Base-by-base conservation (phyloP, 2,329 filamentous ascomycete genomes). In the Colletotrichum gloeosporioides region DNA sequence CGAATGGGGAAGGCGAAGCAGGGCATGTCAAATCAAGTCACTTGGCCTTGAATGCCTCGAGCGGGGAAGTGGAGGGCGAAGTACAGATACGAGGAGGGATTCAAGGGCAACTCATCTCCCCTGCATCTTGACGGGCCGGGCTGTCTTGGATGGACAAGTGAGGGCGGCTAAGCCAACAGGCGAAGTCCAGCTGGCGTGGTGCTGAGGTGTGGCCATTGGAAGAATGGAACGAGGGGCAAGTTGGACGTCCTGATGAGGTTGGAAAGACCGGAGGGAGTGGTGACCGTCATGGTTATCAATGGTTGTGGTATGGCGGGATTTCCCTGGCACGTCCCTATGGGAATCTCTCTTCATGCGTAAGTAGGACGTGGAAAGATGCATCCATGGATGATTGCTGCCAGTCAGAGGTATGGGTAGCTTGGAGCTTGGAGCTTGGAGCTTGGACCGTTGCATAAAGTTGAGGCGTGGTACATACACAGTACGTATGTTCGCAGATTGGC, bases 131-230 rank as follows among this genome's bases (percentile, higher is more conserved):
- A 65, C 57, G 44, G 64, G 59, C 59, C 27, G 59, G 22, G 36
- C n/a, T 69, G 57, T 76, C 59, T 34, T 62, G 59, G 59, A 62
- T n/a, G 12, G 39, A 49, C 25, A 44, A 29, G 71, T 59, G 70
- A 68, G 44, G 57, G 74, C 74, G 70, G 71, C 65, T 76, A 65
- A 64, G 44, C n/a, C n/a, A 55, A 59, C 62, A 27, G 36, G 69
- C 67, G 53, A 25, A 55, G 44, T 27, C 64, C 18, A 53, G 29
- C 27, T 49, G 18, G 34, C 13, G 59, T 49, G 18, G 34, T 18
- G 59, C 34, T 22, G 49, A 49, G 29, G 13, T 36, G 32, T n/a
- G n/a, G 9, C 27, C n/a, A 15, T 59, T 10, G 49, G 34, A 22
- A 49, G 55, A 16, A 29, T 66, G 72, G 49, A 66, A 71, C 62